Evolutionary conservation across 2,329 filamentous ascomycete species (phyloP).

Genomic region (Canariomyces notabilis): DNA sequence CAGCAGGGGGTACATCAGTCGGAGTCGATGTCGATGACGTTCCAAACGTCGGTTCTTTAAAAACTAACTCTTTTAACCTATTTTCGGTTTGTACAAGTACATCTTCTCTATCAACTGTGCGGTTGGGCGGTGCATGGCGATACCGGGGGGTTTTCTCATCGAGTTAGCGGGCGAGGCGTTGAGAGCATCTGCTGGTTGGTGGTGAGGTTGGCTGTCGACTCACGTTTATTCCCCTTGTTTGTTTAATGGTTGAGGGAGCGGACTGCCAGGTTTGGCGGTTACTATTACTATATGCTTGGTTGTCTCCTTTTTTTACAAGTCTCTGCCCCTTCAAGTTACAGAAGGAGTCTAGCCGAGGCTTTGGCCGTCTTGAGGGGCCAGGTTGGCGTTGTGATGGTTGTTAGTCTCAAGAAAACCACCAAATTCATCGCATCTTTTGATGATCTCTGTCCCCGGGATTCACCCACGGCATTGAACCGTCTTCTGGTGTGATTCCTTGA

Average conservation of each 20-base stretch:
- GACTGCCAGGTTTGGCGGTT: neutral
- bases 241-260: neutral
- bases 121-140: neutral
- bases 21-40: constrained; percentile 5
- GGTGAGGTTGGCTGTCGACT: neutral
- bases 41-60: constrained; percentile 11
- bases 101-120: neutral
- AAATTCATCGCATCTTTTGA: too few species aligned
- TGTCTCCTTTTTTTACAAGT: neutral
- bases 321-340: too few species aligned
- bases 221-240: neutral
- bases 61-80: neutral
- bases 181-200: neutral
- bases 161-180: neutral
- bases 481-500: too few species aligned
- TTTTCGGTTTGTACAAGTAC: neutral
- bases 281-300: neutral
- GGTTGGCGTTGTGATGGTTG: neutral
- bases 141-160: neutral
- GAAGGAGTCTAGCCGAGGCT: too few species aligned
- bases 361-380: too few species aligned
- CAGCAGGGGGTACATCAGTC: neutral
- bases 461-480: too few species aligned
- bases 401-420: too few species aligned
- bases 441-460: too few species aligned